phyloP scores from a whole-genome alignment of 2,329 filamentous ascomycete species.

The Fusarium globosum region DNA sequence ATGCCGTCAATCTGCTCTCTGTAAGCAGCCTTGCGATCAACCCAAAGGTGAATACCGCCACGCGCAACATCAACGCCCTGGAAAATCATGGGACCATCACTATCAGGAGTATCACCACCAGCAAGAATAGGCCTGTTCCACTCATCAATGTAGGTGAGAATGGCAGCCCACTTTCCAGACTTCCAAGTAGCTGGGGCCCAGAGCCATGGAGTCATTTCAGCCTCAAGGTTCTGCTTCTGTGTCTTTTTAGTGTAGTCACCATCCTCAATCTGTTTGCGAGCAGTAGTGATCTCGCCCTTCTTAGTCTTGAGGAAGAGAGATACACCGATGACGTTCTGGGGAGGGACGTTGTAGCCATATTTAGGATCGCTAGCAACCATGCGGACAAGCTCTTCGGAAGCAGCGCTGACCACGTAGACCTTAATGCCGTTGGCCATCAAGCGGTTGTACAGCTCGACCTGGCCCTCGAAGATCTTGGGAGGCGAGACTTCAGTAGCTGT shows the following conservation, averaged over 20 bases:
- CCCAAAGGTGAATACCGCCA: slow-evolving; percentile 56
- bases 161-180: slow-evolving; percentile 57
- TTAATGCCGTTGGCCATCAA: slow-evolving; percentile 57
- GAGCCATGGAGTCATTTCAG: slow-evolving; percentile 55
- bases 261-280: slow-evolving; percentile 54
- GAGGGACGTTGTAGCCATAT: slow-evolving; percentile 58
- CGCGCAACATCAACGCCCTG: slow-evolving; percentile 56
- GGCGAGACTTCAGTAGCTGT: slow-evolving; percentile 46
- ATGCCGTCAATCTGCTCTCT: slow-evolving; percentile 51
- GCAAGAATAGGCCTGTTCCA: slow-evolving; percentile 57
- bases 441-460: slow-evolving; percentile 57
- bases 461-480: slow-evolving; percentile 53
- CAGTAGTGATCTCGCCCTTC: slow-evolving; percentile 48
- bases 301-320: slow-evolving; percentile 51
- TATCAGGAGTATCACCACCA: slow-evolving; percentile 56
- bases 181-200: slow-evolving; percentile 58
- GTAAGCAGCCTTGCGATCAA: slow-evolving; percentile 53
- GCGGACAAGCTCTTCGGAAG: slow-evolving; percentile 58
- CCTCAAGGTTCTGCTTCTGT: slow-evolving; percentile 51
- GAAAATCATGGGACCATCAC: slow-evolving; percentile 58
- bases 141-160: slow-evolving; percentile 55
- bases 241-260: slow-evolving; percentile 49
- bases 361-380: slow-evolving; percentile 58
- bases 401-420: slow-evolving; percentile 56
- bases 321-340: slow-evolving; percentile 58